Conservation (phyloP, 108 stramenopile species). For the Nitzschia palea region DNA sequence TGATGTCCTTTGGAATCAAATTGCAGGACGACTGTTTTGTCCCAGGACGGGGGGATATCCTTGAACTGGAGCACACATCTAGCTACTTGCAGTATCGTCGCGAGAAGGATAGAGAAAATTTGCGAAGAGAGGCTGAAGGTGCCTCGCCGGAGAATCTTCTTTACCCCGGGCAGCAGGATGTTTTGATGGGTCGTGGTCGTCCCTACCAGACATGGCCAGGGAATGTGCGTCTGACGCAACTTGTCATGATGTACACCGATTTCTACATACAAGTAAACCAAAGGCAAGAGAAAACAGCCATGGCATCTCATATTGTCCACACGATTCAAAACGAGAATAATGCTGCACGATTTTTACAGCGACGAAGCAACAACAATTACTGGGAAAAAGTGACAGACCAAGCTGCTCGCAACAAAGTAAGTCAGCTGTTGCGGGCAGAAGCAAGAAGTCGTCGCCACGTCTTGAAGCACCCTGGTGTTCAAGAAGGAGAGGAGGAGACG, state of each 20-base stretch:
- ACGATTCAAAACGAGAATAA: not conserved
- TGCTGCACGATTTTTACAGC: constrained; percentile 3
- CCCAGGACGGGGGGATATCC: too few species aligned
- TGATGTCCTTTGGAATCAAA: not conserved
- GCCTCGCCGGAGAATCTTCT: not conserved
- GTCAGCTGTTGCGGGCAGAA: constrained; percentile 5
- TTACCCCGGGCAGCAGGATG: not conserved
- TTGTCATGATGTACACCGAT: not conserved
- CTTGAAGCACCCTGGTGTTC: too few species aligned
- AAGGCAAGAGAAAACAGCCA: not conserved
- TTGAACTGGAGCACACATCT: not conserved
- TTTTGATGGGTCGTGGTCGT: constrained; percentile 1
- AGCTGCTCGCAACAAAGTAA: constrained; percentile 12
- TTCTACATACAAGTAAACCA: not conserved
- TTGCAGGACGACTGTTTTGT: not conserved
- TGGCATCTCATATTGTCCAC: not conserved
- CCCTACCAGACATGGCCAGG: constrained; percentile 3
- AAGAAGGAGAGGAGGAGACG: too few species aligned
- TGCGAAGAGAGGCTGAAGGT: not conserved
- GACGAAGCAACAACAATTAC: not conserved
- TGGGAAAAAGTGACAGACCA: constrained; percentile 7
- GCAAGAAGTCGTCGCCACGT: not conserved
- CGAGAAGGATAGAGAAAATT: not conserved
- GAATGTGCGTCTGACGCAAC: not conserved
- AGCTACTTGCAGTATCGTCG: not conserved